Percentiles rank a stretch among this genome's conserved stretches.
Evolutionary conservation across 192 early-diverging fungal species (phyloP).

Genomic region (Funneliformis mosseae): DNA sequence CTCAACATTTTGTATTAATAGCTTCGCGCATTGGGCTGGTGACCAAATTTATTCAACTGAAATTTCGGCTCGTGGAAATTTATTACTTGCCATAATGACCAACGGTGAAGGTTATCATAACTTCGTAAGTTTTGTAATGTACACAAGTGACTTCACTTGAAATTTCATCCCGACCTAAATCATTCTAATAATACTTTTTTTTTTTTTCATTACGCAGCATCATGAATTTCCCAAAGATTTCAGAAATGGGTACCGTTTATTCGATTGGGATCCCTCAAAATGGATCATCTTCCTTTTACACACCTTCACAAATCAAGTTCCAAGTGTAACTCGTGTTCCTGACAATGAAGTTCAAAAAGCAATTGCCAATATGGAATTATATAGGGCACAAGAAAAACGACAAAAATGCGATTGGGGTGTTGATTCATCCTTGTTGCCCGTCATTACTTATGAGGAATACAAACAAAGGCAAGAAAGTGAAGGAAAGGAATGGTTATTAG

Average conservation of each 20-base stretch:
- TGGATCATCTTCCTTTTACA: constrained; percentile 71
- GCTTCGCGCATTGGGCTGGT: constrained; percentile 78
- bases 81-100: constrained; percentile 77
- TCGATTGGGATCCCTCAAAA: constrained; percentile 85
- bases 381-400: constrained; percentile 68
- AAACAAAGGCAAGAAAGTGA: constrained; percentile 63
- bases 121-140: constrained; percentile 42
- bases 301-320: constrained; percentile 61
- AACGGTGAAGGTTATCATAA: constrained; percentile 87
- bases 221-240: constrained; percentile 88
- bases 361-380: constrained; percentile 73
- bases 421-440: constrained; percentile 68
- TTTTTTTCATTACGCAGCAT: constrained; percentile 40
- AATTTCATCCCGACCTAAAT: not conserved
- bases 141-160: not conserved
- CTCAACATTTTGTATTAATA: constrained; percentile 86
- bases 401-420: constrained; percentile 72
- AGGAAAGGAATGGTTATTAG: constrained; percentile 71
- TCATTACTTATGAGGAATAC: constrained; percentile 66
- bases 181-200: not conserved
- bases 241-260: constrained; percentile 77
- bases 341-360: constrained; percentile 82
- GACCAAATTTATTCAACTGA: constrained; percentile 78
- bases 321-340: constrained; percentile 75
- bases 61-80: constrained; percentile 81